Conservation (phyloP, 106 monocot species). For the Chionographis japonica region DNA sequence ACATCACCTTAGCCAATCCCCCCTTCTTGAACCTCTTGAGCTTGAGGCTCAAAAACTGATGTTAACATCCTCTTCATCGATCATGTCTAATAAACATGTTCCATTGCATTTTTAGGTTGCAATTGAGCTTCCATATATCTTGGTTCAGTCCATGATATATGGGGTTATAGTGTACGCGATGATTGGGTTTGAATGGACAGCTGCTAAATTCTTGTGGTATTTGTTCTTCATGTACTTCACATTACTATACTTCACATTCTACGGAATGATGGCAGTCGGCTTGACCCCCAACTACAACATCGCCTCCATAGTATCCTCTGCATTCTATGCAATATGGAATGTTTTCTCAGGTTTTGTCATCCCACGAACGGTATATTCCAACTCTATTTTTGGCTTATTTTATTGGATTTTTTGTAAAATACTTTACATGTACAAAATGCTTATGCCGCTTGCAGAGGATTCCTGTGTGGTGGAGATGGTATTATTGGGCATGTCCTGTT, state of each 20-base stretch:
- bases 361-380: conserved; percentile 47
- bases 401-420: background rate
- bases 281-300: conserved; percentile 53
- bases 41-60: no score
- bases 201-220: conserved; percentile 60
- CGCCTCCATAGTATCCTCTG: conserved; percentile 44
- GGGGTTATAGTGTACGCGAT: conserved; percentile 41
- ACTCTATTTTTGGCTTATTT: background rate
- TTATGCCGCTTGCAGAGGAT: conserved; percentile 30
- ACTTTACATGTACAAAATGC: background rate
- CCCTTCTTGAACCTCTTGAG: no score
- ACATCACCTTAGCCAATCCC: no score
- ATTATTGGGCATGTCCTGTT: conserved; percentile 47
- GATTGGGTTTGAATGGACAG: conserved; percentile 55
- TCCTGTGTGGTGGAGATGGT: conserved; percentile 73
- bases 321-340: conserved; percentile 59
- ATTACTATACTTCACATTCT: conserved; percentile 61
- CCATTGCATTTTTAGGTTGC: conserved; percentile 17
- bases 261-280: conserved; percentile 66
- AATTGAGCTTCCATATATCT: conserved; percentile 52
- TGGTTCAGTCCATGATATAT: conserved; percentile 40
- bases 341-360: conserved; percentile 57
- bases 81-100: background rate
- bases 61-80: no score
- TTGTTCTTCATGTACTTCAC: conserved; percentile 68